Conservation (phyloP, 805 yeast species). For the Ogataea pini region DNA sequence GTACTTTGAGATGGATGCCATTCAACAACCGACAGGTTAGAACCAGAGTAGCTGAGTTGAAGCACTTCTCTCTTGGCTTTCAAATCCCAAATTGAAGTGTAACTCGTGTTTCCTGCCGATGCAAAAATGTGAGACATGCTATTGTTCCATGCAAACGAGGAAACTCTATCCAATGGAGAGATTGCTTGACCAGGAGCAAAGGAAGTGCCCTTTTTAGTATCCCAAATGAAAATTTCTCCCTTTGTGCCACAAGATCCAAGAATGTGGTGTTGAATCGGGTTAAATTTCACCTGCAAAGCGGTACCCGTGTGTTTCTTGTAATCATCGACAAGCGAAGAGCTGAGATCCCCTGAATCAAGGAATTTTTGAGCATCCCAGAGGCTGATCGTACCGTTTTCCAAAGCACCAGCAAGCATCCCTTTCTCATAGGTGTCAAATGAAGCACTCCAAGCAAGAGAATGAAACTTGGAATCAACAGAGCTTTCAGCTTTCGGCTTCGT, state of each 20-base stretch:
- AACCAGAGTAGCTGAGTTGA: conserved; percentile 73
- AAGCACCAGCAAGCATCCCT: conserved; percentile 80
- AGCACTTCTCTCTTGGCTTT: conserved; percentile 85
- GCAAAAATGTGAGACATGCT: conserved; percentile 85
- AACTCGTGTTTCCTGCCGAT: conserved; percentile 80
- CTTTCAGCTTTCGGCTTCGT: conserved; percentile 45
- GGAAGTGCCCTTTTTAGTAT: conserved; percentile 60
- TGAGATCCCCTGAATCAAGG: conserved; percentile 43
- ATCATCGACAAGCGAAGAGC: conserved; percentile 50
- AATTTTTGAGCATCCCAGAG: conserved; percentile 68
- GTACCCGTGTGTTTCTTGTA: conserved; percentile 65
- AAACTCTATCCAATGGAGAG: conserved; percentile 78
- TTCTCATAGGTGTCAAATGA: conserved; percentile 49
- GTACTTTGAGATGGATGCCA: conserved; percentile 96
- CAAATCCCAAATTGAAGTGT: conserved; percentile 92
- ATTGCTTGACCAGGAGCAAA: conserved; percentile 74
- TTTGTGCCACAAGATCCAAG: conserved; percentile 86
- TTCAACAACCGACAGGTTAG: conserved; percentile 76
- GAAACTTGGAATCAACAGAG: conserved; percentile 61
- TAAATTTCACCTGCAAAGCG: conserved; percentile 74
- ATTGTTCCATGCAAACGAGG: conserved; percentile 87
- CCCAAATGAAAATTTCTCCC: conserved; percentile 92
- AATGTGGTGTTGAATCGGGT: conserved; percentile 66
- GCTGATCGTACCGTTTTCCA: conserved; percentile 78
- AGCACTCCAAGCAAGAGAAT: conserved; percentile 82